A percentile compares a stretch with the other conserved stretches of the same genome.
phyloP scores from a whole-genome alignment of 75 land plant species.

The Selaginella moellendorffii region DNA sequence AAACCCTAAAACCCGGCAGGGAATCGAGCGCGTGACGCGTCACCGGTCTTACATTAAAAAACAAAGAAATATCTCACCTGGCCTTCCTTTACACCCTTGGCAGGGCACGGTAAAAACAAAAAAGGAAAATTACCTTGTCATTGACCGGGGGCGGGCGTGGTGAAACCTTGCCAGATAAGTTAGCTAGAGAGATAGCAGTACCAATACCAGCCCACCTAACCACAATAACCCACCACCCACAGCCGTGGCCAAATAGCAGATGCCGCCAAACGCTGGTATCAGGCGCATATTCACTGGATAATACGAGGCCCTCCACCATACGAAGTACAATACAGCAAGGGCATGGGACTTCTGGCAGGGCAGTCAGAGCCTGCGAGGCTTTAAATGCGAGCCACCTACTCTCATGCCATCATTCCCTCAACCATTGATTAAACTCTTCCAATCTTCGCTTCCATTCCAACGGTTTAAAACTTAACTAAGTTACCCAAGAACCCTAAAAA shows the following conservation, averaged over 20 bases:
- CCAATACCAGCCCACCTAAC: not conserved
- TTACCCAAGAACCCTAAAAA: too few species aligned
- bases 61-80: too few species aligned
- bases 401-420: not conserved
- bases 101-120: too few species aligned
- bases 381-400: not conserved
- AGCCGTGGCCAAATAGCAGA: not conserved
- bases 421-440: not conserved
- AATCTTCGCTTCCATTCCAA: too few species aligned
- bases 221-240: not conserved
- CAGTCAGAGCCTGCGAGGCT: not conserved
- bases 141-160: too few species aligned
- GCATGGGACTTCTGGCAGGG: not conserved
- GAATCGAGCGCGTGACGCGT: too few species aligned
- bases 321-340: not conserved
- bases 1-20: too few species aligned
- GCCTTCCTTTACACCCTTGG: too few species aligned
- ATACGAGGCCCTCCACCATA: not conserved
- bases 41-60: too few species aligned
- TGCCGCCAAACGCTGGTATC: not conserved
- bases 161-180: too few species aligned
- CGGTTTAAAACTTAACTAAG: too few species aligned
- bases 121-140: too few species aligned
- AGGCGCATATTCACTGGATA: not conserved
- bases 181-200: not conserved